Conservation (phyloP, 305 asterid species). For the Fraxinus sp. region DNA sequence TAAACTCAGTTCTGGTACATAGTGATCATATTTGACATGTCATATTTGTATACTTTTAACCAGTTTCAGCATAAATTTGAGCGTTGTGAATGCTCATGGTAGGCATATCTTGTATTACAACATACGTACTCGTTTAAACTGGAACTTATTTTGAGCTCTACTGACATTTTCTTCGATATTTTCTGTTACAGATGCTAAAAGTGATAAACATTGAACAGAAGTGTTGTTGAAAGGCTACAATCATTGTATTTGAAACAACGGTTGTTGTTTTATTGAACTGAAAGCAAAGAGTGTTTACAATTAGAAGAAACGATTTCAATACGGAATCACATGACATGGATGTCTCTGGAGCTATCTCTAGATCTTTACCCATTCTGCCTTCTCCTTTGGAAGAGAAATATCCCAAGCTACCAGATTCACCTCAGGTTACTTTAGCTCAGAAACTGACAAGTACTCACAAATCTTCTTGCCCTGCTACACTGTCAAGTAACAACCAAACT, state of each 20-base stretch:
- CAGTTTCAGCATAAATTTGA: neutral
- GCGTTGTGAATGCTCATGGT: neutral
- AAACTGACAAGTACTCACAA: constrained; percentile 27
- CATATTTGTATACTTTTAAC: neutral
- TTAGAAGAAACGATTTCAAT: constrained; percentile 36
- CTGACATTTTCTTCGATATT: neutral
- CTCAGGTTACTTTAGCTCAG: constrained; percentile 29
- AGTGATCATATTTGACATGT: neutral
- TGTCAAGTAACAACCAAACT: constrained; percentile 24
- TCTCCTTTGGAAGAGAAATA: constrained; percentile 40
- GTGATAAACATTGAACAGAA: constrained; percentile 1
- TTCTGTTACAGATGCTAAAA: constrained; percentile 26
- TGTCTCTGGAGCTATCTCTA: constrained; percentile 52
- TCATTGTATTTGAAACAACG: constrained; percentile 3
- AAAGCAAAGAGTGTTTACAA: neutral
- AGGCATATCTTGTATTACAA: neutral
- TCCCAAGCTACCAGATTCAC: constrained; percentile 26
- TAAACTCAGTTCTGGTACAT: neutral
- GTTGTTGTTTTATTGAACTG: constrained; percentile 10
- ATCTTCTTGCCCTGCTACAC: constrained; percentile 27
- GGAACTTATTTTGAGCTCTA: constrained; percentile 4
- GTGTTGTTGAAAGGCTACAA: constrained; percentile 14
- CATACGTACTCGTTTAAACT: neutral
- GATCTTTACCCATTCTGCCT: constrained; percentile 44
- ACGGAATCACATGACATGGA: constrained; percentile 40